Conservation (phyloP, 129 eudicot species). For the Artemisia argyi region DNA sequence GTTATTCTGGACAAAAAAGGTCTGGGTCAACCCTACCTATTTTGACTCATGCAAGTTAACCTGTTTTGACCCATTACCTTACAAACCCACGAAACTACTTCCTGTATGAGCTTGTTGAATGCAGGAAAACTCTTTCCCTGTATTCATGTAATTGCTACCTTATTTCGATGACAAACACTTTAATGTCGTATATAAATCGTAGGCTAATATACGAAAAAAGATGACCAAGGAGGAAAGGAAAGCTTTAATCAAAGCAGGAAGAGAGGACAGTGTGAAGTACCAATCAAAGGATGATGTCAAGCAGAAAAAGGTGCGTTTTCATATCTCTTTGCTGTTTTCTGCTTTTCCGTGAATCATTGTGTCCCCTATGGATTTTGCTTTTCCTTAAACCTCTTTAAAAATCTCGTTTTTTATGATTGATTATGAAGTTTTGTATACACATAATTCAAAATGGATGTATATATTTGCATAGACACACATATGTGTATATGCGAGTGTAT, state of each 20-base stretch:
- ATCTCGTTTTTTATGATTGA: neutral
- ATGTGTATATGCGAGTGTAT: no score
- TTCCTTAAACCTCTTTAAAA: neutral
- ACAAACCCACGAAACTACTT: neutral
- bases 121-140: neutral
- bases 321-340: neutral
- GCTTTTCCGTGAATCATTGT: neutral
- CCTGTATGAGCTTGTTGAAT: neutral
- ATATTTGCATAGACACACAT: no score
- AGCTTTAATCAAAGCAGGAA: slow-evolving; percentile 67
- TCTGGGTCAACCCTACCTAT: neutral
- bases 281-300: slow-evolving; percentile 61
- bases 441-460: no score
- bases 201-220: slow-evolving; percentile 77
- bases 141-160: neutral
- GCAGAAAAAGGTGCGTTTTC: slow-evolving; percentile 63
- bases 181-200: neutral
- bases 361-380: slow-evolving; percentile 7
- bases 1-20: neutral
- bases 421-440: no score
- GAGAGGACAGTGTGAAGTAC: slow-evolving; percentile 78
- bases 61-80: no score
- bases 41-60: neutral
- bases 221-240: slow-evolving; percentile 73
- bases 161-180: neutral